Conservation (phyloP, 106 monocot genomes). For the Dendrobium catenatum region DNA sequence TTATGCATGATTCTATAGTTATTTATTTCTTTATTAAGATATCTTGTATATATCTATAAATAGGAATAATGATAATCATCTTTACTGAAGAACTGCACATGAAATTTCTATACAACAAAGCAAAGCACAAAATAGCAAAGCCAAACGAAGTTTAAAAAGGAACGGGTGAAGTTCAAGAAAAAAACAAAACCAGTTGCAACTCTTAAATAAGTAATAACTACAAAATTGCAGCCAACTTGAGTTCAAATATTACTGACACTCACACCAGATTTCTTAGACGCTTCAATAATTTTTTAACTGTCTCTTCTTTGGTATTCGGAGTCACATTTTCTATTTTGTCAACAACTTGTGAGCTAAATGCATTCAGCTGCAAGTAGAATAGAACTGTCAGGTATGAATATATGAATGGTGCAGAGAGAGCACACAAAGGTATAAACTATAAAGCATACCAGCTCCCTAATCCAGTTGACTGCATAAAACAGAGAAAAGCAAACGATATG, state of each 20-base stretch:
- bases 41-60: no score
- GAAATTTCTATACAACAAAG: neutral
- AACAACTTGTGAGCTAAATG: constrained; percentile 74
- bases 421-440: neutral
- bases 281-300: constrained; percentile 52
- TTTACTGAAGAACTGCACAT: neutral
- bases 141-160: neutral
- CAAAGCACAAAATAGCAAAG: neutral
- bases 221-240: neutral
- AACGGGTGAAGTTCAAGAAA: neutral
- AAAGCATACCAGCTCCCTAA: constrained; percentile 67
- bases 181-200: neutral
- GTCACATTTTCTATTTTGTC: constrained; percentile 42
- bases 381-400: neutral
- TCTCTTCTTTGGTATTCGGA: constrained; percentile 56
- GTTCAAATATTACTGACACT: constrained; percentile 16
- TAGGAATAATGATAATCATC: neutral
- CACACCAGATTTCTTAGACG: constrained; percentile 85
- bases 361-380: constrained; percentile 66
- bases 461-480: constrained; percentile 91
- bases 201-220: neutral
- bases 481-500: constrained; percentile 48
- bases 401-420: neutral
- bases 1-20: no score
- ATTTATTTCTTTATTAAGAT: no score